These are phyloP conservation scores for Schrenkiella parvula DNA, from an alignment of 345 rosid genomes.

Conservation along the genomic window DNA sequence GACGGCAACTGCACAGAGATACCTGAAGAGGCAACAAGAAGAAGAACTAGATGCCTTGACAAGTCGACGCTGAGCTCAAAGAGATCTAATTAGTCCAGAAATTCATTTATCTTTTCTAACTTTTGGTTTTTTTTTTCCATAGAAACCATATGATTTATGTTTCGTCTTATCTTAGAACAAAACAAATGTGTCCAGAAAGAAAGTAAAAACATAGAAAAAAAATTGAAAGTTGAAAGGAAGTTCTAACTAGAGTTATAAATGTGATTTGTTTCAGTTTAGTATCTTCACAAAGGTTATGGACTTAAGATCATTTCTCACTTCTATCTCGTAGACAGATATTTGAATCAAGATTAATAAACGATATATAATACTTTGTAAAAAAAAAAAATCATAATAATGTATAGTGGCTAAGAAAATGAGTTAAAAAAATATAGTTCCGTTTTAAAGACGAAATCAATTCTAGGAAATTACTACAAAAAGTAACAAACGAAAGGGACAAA, in stretches of 20 bases:
- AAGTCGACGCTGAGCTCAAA: not conserved
- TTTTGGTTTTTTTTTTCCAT: not conserved
- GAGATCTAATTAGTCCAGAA: constrained; percentile 19
- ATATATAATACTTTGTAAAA: not conserved
- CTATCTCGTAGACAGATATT: not conserved
- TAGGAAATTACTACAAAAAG: constrained; percentile 9
- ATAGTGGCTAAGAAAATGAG: not conserved
- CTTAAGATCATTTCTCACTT: too few relatives aligned
- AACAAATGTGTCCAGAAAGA: not conserved
- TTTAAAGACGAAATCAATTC: not conserved
- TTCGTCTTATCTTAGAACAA: not conserved
- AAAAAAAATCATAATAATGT: not conserved
- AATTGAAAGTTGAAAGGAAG: not conserved
- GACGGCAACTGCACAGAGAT: constrained; percentile 73
- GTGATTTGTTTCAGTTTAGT: constrained; percentile 23
- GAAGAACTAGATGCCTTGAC: constrained; percentile 47
- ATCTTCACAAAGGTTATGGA: too few relatives aligned
- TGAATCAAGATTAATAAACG: not conserved
- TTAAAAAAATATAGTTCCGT: not conserved
- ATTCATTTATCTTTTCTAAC: not conserved
- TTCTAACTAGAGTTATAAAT: not conserved
- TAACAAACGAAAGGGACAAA: constrained; percentile 32
- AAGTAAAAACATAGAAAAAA: not conserved
- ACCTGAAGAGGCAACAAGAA: constrained; percentile 73
- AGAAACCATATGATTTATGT: constrained; percentile 13